phyloP scores from a whole-genome alignment of 1,284 basidiomycete species.

The Tylopilus sp. region DNA sequence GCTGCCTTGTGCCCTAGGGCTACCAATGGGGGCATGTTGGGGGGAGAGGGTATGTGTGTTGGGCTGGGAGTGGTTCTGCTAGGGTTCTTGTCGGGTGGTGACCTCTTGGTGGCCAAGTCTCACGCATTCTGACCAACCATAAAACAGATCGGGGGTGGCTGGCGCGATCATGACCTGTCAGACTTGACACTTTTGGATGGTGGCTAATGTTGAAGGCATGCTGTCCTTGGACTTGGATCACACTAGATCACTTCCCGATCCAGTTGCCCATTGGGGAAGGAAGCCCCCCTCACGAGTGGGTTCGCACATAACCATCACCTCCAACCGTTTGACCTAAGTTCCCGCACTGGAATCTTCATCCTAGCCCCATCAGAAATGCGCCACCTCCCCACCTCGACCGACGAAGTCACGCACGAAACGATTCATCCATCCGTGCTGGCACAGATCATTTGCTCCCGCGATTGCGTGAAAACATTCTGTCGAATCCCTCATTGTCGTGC shows the following conservation, averaged over 20 bases:
- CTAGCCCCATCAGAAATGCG: conserved; percentile 44
- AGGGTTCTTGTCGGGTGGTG: too few species aligned
- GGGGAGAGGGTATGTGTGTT: too few species aligned
- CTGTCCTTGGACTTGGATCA: conserved; percentile 56
- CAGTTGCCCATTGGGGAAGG: conserved; percentile 56
- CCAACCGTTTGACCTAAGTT: conserved; percentile 33
- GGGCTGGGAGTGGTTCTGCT: too few species aligned
- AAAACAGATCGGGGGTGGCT: conserved; percentile 63
- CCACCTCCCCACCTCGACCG: conserved; percentile 42
- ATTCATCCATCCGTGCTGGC: conserved; percentile 58
- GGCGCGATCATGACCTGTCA: conserved; percentile 59
- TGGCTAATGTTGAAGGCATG: conserved; percentile 51
- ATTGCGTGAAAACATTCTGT: conserved; percentile 37
- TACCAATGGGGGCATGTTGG: too few species aligned
- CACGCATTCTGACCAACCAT: conserved; percentile 4
- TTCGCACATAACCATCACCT: neutral
- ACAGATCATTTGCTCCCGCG: conserved; percentile 39
- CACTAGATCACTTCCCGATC: conserved; percentile 44
- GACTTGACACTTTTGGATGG: conserved; percentile 70
- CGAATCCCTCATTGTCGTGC: conserved; percentile 44
- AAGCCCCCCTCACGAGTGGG: conserved; percentile 60
- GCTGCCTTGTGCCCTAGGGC: too few species aligned
- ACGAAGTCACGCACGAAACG: conserved; percentile 52
- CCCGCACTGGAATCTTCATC: conserved; percentile 51
- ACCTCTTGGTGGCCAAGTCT: too few species aligned